Evolutionary conservation across 352 stramenopile species (phyloP), one percentile per base, ranked within the genome.

Genomic region (Phytophthora fragariaefolia): DNA sequence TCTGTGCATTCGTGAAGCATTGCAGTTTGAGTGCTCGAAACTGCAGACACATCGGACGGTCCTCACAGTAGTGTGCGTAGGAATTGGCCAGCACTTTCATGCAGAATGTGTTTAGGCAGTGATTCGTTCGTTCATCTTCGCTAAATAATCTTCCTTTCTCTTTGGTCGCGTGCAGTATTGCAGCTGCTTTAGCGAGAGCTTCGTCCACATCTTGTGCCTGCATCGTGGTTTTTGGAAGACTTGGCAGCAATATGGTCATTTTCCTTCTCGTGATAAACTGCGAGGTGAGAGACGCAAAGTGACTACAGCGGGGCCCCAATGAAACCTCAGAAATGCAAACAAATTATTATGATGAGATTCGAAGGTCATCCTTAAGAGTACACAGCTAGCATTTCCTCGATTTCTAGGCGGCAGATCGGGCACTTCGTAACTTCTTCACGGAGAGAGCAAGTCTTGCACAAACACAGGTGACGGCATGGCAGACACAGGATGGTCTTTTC

Each of bases 401-500:
- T 91, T 30, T 85, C 79, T 10, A 94, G 63, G 20, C 88, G 84
- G 71, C 88, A 96, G 40, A 96, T 96, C 17, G 88, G 88, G 61
- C 88, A 96, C 58, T 89, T 92, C 36, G 74, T 64, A 34, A 96
- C 79, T 68, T 95, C 84, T 65, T 88, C 50, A 63, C 80, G 88
- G 49, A 69, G 49, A 5, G 88, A 91, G 62, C 88, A 96, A 10
- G 76, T 64, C 54, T 91, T 73, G 58, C 88, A 96, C 32, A 96
- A 70, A 53, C 88, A 96, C 48, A 96, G 60, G 45, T 96, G 88
- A 42, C 88, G 85, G 46, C 88, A 96, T 0, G 88, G 88, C 27
- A 96, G 58, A 45, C 88, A 96, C 55, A 96, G 56, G 52, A 96
- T 93, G 23, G 71, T 93, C 68, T 96, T 96, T 22, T 94, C 86